Base-by-base conservation (phyloP, 2,329 filamentous ascomycete genomes). In the Fusarium praegraminearum region DNA sequence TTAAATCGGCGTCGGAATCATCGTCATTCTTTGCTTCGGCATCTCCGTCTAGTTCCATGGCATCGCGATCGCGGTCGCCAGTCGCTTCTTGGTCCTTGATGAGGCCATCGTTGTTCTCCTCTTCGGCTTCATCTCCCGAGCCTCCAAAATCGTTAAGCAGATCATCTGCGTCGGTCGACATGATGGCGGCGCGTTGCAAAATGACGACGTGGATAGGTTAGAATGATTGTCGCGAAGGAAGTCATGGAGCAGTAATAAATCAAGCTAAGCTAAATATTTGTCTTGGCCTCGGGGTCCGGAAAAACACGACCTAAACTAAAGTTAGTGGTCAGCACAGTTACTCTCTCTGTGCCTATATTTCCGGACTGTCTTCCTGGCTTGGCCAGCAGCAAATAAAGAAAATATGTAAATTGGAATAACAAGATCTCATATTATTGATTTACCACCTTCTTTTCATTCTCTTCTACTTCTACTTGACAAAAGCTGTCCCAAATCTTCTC, bases 161-260 rank as follows among this genome's bases (percentile, higher is more conserved):
- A 79, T 98, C 95, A 76, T 98, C 94, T 67, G 93, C 95, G 69
- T 97, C 87, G 45, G 93, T 97, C 78, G 95, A 93, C 94, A 98
- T 97, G 54, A 66, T 80, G 76, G 60, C 59, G 69, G 61, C 45
- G 49, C 62, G 63, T 49, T 44, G 45, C 36, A 46, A 52, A 50
- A 54, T 8, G 45, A 54, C 28, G 47, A 47, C 65, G 47, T 53
- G 44, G 43, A 62, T 57, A 54, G 47, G 43, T 52, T 41, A 52
- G 47, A 22, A 46, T 47, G 49, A 52, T 64, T 72, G 52, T 70
- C 64, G 70, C 62, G 62, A 69, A 51, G 28, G 30, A 54, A 47
- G 46, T 47, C 32, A 55, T 59, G 52, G 41, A 57, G 57, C 30
- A 50, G 41, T 55, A 45, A 57, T 57, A 49, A 57, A 30, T 24